Evolutionary conservation across 106 monocot genomes (phyloP), one percentile per base, ranked within the genome.

Genomic region (Dioscorea alata): DNA sequence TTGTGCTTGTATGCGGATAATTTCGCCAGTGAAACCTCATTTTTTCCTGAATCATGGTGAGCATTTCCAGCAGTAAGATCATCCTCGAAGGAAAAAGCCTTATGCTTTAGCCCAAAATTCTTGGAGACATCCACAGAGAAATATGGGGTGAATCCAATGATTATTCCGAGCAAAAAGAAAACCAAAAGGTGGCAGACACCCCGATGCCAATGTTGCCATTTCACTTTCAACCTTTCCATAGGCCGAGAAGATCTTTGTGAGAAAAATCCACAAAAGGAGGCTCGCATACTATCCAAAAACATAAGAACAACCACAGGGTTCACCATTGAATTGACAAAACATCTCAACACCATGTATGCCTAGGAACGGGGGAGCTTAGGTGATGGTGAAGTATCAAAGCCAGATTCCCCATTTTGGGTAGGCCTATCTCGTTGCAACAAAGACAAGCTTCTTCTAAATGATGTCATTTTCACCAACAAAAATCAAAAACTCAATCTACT

Each of bases 401-500:
- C 24, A 60, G 67, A 81, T 50, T 81, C 66, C 23, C 73, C 80
- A 59, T 68, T 63, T 23, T 78, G 76, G 4, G 22, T 69, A 33
- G 56, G 35, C 23, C 68, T 86, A 32, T 79, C 86, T 34, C 84
- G 71, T 67, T 76, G 75, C 71, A 66, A 59, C 48, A 67, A 15
- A 12, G 72, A 75, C 33, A 71, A 74, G 66, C 53, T 84, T 79
- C 90, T 86, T 81, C 90, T 80, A 67, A 82, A 74, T 23, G 89
- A 85, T 35, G 77, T 42, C 85, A 89, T 89, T 65, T 33, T 72
- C 20, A 32, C 34, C 19, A 58, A n/a, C 4, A 22, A n/a, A 22
- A 2, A n/a, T 20, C 8, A 20, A 9, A 59, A n/a, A n/a, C n/a
- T 34, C 34, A 34, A 34, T 34, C 34, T 34, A 59, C 62, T 66